A percentile compares a stretch with the other conserved stretches of the same genome.
Evolutionary conservation across 2,329 filamentous ascomycete species (phyloP).

Genomic region (Trichoderma sp.): DNA sequence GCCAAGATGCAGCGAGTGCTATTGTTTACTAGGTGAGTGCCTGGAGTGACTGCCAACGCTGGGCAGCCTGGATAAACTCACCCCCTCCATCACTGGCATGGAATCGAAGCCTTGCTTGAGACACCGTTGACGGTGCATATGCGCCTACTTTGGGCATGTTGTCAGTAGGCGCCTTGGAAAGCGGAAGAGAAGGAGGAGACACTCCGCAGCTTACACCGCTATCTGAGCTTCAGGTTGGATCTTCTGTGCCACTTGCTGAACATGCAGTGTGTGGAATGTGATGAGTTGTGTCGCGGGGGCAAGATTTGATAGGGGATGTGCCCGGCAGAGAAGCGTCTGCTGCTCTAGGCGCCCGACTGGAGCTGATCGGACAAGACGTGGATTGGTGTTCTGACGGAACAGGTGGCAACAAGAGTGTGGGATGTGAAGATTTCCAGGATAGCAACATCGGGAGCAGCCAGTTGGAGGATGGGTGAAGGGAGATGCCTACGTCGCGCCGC

Average conservation of each 20-base stretch:
- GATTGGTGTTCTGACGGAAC: too few species aligned
- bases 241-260: not conserved
- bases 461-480: too few species aligned
- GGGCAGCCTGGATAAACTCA: not conserved
- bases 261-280: not conserved
- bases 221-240: not conserved
- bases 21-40: not conserved
- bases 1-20: not conserved
- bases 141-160: constrained; percentile 13
- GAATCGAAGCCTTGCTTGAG: constrained; percentile 3
- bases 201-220: constrained; percentile 14
- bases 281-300: not conserved
- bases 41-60: not conserved
- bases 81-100: not conserved
- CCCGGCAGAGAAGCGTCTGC: not conserved
- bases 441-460: not conserved
- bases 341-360: not conserved
- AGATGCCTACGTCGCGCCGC: too few species aligned
- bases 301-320: not conserved
- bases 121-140: constrained; percentile 5
- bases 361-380: too few species aligned
- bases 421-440: not conserved
- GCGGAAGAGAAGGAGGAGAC: not conserved
- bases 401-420: not conserved
- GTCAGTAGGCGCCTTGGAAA: not conserved